phyloP scores from a whole-genome alignment of 2,329 filamentous ascomycete species.

The Phyllosticta citriasiana region DNA sequence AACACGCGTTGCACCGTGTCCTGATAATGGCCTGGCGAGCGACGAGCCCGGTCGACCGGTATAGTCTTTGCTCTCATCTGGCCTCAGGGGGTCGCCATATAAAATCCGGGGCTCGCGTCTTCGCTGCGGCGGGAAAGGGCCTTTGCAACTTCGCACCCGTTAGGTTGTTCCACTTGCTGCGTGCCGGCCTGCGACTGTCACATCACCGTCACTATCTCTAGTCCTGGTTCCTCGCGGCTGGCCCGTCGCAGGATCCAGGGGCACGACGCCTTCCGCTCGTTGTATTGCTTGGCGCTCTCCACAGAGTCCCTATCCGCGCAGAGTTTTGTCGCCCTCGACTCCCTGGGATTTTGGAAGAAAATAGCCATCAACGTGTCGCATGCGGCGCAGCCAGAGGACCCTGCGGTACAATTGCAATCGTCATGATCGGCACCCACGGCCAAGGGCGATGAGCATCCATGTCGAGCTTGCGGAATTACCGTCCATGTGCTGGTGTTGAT shows the following conservation, averaged over 20 bases:
- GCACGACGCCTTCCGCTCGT: not conserved
- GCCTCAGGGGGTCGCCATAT: not conserved
- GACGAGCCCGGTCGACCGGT: not conserved
- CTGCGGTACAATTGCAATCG: not conserved
- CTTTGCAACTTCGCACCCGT: not conserved
- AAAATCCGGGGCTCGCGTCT: not conserved
- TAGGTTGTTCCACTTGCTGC: not conserved
- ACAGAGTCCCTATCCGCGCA: not conserved
- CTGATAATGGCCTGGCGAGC: not conserved
- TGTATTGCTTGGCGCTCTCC: not conserved
- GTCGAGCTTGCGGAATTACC: not conserved
- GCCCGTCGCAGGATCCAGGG: not conserved
- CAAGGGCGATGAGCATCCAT: not conserved
- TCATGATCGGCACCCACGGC: not conserved
- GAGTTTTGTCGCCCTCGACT: too few relatives aligned
- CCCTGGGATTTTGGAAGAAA: not conserved
- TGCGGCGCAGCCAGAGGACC: not conserved
- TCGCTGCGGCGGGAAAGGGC: not conserved
- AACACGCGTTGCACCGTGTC: not conserved
- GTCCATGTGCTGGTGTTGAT: not conserved
- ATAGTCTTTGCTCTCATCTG: not conserved
- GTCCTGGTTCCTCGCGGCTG: not conserved
- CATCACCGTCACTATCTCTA: constrained; percentile 5
- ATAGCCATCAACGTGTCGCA: not conserved
- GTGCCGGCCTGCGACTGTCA: constrained; percentile 1